Evolutionary conservation across 192 early-diverging fungal genomes (phyloP).

Genomic region (Ramicandelaber brevisporus): DNA sequence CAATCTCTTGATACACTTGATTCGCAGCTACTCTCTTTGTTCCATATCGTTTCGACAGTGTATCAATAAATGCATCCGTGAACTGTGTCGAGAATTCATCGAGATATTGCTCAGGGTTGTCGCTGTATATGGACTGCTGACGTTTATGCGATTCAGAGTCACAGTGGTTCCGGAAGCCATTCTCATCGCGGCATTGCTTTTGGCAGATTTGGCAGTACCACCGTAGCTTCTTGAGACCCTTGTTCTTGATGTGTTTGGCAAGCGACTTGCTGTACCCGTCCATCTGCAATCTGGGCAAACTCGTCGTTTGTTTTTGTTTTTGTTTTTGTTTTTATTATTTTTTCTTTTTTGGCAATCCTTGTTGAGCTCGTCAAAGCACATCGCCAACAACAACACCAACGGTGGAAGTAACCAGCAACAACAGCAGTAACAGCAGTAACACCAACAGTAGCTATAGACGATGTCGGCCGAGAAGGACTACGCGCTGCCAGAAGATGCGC

Average conservation of each 20-base stretch:
- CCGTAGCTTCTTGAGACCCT: slow-evolving; percentile 66
- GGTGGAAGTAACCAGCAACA: too few relatives aligned
- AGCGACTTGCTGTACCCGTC: too few relatives aligned
- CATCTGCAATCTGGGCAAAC: too few relatives aligned
- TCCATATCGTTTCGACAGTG: slow-evolving; percentile 56
- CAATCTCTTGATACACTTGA: slow-evolving; percentile 90
- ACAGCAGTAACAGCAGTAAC: too few relatives aligned
- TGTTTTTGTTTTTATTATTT: too few relatives aligned
- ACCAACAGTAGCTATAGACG: too few relatives aligned
- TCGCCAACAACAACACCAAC: too few relatives aligned
- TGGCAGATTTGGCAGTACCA: slow-evolving; percentile 94
- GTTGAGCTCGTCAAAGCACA: too few relatives aligned
- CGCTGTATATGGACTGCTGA: slow-evolving; percentile 70
- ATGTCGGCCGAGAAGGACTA: too few relatives aligned
- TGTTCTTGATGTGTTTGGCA: too few relatives aligned
- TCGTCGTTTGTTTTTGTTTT: too few relatives aligned
- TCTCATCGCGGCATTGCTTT: slow-evolving; percentile 74
- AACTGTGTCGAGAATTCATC: slow-evolving; percentile 60
- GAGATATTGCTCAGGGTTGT: slow-evolving; percentile 48
- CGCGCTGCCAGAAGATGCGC: slow-evolving; percentile 18
- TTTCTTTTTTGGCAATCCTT: too few relatives aligned
- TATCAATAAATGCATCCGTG: slow-evolving; percentile 51
- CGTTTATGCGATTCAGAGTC: slow-evolving; percentile 73
- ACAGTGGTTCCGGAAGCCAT: slow-evolving; percentile 88
- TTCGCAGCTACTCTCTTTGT: slow-evolving; percentile 75